Percentiles rank a stretch among this genome's conserved stretches.
These are phyloP conservation scores for Xerocomellus dryophilus DNA, from an alignment of 768 basidiomycete species.

Conservation along the genomic window DNA sequence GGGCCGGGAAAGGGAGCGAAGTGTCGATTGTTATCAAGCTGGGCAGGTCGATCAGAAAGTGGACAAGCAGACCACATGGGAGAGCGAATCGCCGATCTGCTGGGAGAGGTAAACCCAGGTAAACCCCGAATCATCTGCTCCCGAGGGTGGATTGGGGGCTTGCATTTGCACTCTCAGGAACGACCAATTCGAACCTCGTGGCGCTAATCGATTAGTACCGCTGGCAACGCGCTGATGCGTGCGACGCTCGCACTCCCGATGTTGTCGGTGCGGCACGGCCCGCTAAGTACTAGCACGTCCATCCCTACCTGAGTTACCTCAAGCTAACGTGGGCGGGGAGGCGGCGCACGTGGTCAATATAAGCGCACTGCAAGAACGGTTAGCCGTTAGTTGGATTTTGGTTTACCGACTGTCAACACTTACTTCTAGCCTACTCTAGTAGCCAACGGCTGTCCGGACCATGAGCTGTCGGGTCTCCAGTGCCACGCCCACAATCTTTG, in stretches of 20 bases:
- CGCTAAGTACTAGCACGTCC: background rate
- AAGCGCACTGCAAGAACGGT: background rate
- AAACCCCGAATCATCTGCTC: constrained; percentile 5
- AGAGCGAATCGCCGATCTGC: constrained; percentile 8
- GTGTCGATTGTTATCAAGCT: constrained; percentile 1
- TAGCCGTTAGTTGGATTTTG: background rate
- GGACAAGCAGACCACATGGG: background rate
- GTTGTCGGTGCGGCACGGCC: constrained; percentile 11
- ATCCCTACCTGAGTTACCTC: background rate
- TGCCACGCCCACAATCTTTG: constrained; percentile 3
- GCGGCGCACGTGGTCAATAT: constrained; percentile 4
- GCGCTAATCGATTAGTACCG: constrained; percentile 15
- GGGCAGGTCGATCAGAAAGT: constrained; percentile 8
- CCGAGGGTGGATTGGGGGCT: constrained; percentile 6
- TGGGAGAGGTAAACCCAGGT: background rate
- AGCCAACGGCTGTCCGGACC: constrained; percentile 9
- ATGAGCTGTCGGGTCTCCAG: constrained; percentile 4
- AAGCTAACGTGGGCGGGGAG: constrained; percentile 1
- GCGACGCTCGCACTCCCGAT: constrained; percentile 23
- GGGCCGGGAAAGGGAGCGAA: background rate
- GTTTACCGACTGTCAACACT: background rate
- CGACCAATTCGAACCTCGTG: constrained; percentile 19
- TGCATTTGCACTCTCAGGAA: constrained; percentile 14
- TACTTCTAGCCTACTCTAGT: background rate
- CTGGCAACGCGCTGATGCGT: constrained; percentile 10